Percentiles rank a stretch among this genome's conserved stretches.
Conservation (phyloP, 768 basidiomycete genomes). For the Trametes cubensis region DNA sequence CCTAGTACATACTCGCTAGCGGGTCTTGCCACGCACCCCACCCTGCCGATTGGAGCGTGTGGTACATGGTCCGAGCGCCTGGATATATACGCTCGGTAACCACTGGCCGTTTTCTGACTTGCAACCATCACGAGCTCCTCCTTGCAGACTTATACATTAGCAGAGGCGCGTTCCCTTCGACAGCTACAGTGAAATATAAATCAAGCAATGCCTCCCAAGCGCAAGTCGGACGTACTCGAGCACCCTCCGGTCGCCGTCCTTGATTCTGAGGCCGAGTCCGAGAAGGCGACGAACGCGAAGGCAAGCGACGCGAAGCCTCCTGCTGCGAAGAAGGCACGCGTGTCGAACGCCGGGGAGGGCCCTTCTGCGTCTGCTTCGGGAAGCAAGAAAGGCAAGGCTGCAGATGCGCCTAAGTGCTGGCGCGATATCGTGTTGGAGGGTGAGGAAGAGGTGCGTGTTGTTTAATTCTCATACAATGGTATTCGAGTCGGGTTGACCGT, state of each 20-base stretch:
- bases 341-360: conserved; percentile 31
- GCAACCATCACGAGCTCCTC: too few relatives aligned
- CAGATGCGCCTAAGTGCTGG: conserved; percentile 34
- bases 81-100: too few relatives aligned
- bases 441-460: conserved; percentile 43
- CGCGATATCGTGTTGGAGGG: conserved; percentile 44
- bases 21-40: too few relatives aligned
- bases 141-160: too few relatives aligned
- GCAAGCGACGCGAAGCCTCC: neutral
- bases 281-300: conserved; percentile 25
- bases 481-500: conserved; percentile 3
- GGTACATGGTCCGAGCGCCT: too few relatives aligned
- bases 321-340: conserved; percentile 38
- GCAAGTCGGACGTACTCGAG: conserved; percentile 41
- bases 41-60: too few relatives aligned
- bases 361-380: conserved; percentile 20
- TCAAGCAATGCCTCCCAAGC: conserved; percentile 42
- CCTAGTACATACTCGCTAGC: neutral
- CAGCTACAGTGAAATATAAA: neutral
- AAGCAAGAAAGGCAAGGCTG: conserved; percentile 31
- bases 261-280: conserved; percentile 18
- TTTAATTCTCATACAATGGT: neutral
- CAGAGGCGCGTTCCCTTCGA: too few relatives aligned
- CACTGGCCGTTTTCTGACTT: too few relatives aligned
- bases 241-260: conserved; percentile 2